Base-by-base conservation (phyloP, 345 rosid genomes). In the Corchorus olitorius region DNA sequence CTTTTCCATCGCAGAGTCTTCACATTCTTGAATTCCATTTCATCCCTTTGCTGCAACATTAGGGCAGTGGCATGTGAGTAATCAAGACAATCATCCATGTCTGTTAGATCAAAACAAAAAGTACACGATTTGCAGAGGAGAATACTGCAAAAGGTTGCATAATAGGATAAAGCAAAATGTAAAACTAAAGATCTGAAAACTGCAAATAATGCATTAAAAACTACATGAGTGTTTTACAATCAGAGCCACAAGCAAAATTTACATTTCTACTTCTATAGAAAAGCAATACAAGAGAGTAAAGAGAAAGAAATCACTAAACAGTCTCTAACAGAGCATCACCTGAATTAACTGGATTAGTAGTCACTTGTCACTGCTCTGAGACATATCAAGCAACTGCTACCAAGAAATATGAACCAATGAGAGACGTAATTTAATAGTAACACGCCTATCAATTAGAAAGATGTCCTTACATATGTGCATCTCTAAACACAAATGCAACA, bases 331-430 rank as follows among this genome's bases (percentile, higher is more conserved):
- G 53, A 17, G 43, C 43, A 39, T 39, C 3, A 39, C 43, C 43
- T 39, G 43, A 39, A 8, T 37, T 54, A 75, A 72, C 78, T 65
- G 78, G 39, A 53, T 65, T 17, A 54, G 22, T 45, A 15, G 27
- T 19, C 50, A 19, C 55, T 16, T 2, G 6, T 49, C 46, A 17
- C 17, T 16, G 11, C 56, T n/a, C 20, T 10, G 19, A 43, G 43
- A 58, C 74, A 35, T 53, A 43, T 41, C 7, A 48, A 56, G 66
- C 66, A 76, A 55, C 73, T 76, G 73, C 65, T 46, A 33, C n/a
- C 73, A 55, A 67, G 66, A 67, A 22, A 66, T 22, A 43, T 8
- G 48, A 50, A 67, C 20, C 4, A 16, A 20, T 74, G 37, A 74
- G 50, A 71, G 17, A 22, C 1, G 1, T 9, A 46, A 43, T 20